Base-by-base conservation (phyloP, 441 rosid species). In the Erodium texanum region DNA sequence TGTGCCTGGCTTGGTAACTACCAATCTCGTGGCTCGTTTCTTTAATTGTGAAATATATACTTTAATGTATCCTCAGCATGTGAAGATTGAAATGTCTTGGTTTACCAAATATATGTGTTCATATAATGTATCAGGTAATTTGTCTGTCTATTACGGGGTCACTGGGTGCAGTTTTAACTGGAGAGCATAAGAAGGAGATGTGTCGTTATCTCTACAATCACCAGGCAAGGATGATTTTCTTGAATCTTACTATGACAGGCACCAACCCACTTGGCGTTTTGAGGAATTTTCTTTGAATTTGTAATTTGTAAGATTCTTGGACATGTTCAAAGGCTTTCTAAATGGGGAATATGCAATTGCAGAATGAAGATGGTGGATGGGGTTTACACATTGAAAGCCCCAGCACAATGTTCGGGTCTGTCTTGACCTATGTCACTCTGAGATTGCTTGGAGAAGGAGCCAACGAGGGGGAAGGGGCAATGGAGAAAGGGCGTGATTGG, bases 281-380 rank as follows among this genome's bases (percentile, higher is more conserved):
- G n/a, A n/a, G n/a, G n/a, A n/a, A n/a, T n/a, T n/a, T n/a, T n/a
- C n/a, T n/a, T n/a, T n/a, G n/a, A n/a, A n/a, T n/a, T n/a, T n/a
- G n/a, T 23, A 20, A 62, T 62, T 68, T 23, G 11, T 64, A 5
- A 22, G 62, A 34, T 64, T 45, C 41, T 34, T 62, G 68, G 1
- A 0, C 16, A 18, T 64, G 2, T 15, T 22, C 11, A 24, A 48
- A 15, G 61, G 41, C 34, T 45, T 45, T 65, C 7, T 66, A 24
- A 65, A 8, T 38, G 19, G 62, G 5, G 24, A 24, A 43, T 68
- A 50, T 74, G 61, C 65, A 34, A 71, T 79, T 82, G 66, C 91
- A 94, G 99, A 94, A 94, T 67, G 76, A 77, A 79, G 97, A 90
- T 66, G 98, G 98, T 22, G 97, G 98, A 7, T 93, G 97, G 98